These are phyloP conservation scores for Colletotrichum horii DNA, from an alignment of 2,329 filamentous ascomycete genomes.

Conservation along the genomic window DNA sequence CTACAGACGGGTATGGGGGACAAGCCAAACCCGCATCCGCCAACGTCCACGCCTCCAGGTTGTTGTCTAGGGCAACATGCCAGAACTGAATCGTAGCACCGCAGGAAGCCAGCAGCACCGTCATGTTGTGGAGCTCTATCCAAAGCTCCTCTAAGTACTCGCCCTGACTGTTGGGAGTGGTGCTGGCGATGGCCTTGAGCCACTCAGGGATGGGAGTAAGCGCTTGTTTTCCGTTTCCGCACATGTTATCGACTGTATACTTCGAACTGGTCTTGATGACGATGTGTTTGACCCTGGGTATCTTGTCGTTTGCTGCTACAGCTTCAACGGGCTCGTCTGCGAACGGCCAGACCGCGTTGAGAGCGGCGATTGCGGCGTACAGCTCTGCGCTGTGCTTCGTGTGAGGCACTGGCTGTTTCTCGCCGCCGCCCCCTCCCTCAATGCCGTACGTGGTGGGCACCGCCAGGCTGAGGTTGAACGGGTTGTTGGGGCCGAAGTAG, in stretches of 20 bases:
- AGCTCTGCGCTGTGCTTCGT: not conserved
- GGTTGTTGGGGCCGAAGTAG: not conserved
- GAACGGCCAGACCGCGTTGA: accelerated
- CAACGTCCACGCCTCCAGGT: not conserved
- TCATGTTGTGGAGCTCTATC: no score
- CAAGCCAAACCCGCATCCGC: not conserved
- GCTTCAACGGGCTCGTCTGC: no score
- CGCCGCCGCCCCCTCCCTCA: not conserved
- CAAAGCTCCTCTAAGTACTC: no score
- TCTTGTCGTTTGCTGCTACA: accelerated
- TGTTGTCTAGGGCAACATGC: not conserved
- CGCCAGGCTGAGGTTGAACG: not conserved
- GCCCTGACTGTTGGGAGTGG: no score
- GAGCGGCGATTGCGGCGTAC: not conserved
- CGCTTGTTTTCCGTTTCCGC: not conserved
- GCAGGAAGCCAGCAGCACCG: no score
- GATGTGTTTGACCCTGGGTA: not conserved
- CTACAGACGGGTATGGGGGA: not conserved
- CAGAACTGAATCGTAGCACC: not conserved
- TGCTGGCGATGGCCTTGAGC: no score
- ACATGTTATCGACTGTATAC: not conserved
- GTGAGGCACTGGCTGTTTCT: accelerated
- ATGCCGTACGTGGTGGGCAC: accelerated
- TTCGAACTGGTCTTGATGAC: not conserved
- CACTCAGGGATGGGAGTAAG: no score